These are phyloP conservation scores for Diaporthe sp. DNA, from an alignment of 2,329 filamentous ascomycete genomes.

Conservation along the genomic window DNA sequence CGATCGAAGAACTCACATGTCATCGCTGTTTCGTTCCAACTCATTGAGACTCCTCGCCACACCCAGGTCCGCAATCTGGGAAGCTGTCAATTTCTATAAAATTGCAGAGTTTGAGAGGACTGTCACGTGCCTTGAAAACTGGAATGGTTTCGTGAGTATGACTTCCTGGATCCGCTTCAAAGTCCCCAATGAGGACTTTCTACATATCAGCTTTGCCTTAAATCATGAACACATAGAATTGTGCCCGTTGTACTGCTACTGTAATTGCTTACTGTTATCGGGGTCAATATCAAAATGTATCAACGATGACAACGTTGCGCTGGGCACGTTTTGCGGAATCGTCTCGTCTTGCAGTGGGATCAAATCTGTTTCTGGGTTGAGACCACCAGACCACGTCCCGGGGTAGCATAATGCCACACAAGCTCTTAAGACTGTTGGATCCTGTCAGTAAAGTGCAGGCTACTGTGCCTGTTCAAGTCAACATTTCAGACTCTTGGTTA, in stretches of 20 bases:
- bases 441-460: neutral
- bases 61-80: neutral
- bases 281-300: slow-evolving; percentile 16
- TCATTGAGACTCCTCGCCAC: neutral
- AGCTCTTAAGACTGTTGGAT: neutral
- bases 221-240: neutral
- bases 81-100: neutral
- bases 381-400: neutral
- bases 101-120: too few species aligned
- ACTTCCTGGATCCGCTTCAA: slow-evolving; percentile 5
- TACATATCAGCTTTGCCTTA: neutral
- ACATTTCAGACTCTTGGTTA: neutral
- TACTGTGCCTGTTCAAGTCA: neutral
- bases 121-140: neutral
- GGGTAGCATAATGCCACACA: neutral
- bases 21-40: neutral
- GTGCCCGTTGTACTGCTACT: neutral
- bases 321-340: neutral
- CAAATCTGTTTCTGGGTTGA: neutral
- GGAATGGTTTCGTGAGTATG: neutral
- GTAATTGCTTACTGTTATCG: neutral
- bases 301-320: neutral
- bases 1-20: neutral
- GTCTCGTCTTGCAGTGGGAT: neutral
- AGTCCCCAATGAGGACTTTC: slow-evolving; percentile 15